phyloP scores from a whole-genome alignment of 371 early-diverging fungal genomes.

The Rhizomucor miehei region DNA sequence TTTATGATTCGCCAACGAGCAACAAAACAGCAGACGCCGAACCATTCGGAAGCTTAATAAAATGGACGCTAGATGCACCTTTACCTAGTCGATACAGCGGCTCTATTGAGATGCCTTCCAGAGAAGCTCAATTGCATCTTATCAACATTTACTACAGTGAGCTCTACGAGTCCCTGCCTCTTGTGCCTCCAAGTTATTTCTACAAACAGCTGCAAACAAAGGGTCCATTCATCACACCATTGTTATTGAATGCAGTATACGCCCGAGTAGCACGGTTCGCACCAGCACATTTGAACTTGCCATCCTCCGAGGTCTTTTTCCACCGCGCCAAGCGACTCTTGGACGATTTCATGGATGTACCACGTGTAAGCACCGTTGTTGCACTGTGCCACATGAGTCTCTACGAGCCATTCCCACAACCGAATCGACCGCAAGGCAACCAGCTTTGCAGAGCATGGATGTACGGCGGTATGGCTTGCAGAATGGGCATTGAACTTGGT shows the following conservation, averaged over 20 bases:
- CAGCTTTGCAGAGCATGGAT: constrained; percentile 35
- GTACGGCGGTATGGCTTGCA: constrained; percentile 43
- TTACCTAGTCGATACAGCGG: constrained; percentile 20
- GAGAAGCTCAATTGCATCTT: constrained; percentile 29
- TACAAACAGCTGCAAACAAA: constrained; percentile 35
- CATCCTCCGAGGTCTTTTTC: constrained; percentile 15
- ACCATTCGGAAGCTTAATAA: constrained; percentile 19
- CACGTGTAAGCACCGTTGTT: constrained; percentile 44
- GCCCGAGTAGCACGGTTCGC: constrained; percentile 34
- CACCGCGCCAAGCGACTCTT: constrained; percentile 35
- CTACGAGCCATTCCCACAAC: constrained; percentile 20
- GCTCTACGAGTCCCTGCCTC: constrained; percentile 24
- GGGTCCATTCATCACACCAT: constrained; percentile 39
- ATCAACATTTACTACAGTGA: constrained; percentile 32
- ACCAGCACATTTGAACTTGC: constrained; percentile 8
- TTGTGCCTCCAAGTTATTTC: constrained; percentile 37
- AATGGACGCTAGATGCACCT: constrained; percentile 19
- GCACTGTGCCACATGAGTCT: constrained; percentile 36
- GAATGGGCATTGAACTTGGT: constrained; percentile 43
- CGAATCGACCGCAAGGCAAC: constrained; percentile 1
- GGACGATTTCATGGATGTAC: constrained; percentile 46
- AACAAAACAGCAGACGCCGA: constrained; percentile 8
- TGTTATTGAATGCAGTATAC: constrained; percentile 38
- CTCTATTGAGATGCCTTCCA: constrained; percentile 23
- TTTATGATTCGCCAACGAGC: constrained; percentile 5